A percentile compares a stretch with the other conserved stretches of the same genome.
These are phyloP conservation scores for Kickxella alabastrina DNA, from an alignment of 192 early-diverging fungal species.

Conservation along the genomic window DNA sequence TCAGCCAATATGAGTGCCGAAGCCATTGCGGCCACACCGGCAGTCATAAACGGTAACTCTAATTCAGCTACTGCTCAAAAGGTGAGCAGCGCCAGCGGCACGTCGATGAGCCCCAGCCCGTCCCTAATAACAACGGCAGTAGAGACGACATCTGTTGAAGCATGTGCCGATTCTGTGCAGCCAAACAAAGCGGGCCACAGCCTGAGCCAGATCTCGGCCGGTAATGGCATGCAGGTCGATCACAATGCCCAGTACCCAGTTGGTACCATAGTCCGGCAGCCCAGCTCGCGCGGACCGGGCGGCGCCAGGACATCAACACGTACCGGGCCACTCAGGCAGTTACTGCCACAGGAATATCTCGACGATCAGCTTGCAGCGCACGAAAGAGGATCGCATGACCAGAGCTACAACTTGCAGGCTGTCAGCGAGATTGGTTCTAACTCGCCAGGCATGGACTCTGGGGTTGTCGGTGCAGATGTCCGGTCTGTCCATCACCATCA, in stretches of 20 bases:
- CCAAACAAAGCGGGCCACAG: no score
- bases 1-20: slow-evolving; percentile 1
- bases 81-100: not conserved
- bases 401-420: not conserved
- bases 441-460: slow-evolving; percentile 1
- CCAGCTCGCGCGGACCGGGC: not conserved
- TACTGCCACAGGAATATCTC: not conserved
- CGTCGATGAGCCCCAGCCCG: not conserved
- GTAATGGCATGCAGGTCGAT: slow-evolving; percentile 18
- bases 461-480: slow-evolving; percentile 1
- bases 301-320: not conserved
- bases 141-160: not conserved
- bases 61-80: not conserved
- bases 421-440: not conserved
- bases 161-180: no score
- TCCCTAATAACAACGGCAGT: not conserved
- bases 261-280: not conserved
- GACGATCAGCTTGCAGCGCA: not conserved
- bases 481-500: not conserved
- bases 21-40: slow-evolving; percentile 2
- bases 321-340: not conserved
- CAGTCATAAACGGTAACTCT: not conserved
- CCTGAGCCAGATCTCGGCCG: no score
- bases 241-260: slow-evolving; percentile 4
- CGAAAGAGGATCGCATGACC: slow-evolving; percentile 1